Evolutionary conservation across 768 basidiomycete species (phyloP).

Genomic region (Boletellus sp.): DNA sequence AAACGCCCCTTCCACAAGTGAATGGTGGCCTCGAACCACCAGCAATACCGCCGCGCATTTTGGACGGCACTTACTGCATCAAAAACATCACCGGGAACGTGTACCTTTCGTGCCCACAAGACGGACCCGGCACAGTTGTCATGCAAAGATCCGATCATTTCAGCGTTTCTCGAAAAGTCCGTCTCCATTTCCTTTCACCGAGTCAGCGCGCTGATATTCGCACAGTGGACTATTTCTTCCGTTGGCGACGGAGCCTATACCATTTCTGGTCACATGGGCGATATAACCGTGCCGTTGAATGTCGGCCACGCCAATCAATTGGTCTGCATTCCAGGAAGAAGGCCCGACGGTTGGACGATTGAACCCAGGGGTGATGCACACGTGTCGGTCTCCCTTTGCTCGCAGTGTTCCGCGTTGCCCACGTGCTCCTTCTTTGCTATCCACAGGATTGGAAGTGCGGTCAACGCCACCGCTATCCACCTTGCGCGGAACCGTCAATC

Average conservation of each 20-base stretch:
- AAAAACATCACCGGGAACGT: not conserved
- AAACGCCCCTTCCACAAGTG: not conserved
- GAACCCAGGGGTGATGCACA: not conserved
- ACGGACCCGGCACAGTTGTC: not conserved
- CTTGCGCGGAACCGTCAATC: not conserved
- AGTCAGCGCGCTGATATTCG: not conserved
- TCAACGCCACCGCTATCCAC: not conserved
- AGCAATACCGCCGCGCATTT: not conserved
- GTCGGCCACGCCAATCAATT: not conserved
- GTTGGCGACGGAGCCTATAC: not conserved
- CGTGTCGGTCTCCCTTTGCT: not conserved
- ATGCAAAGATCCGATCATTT: not conserved
- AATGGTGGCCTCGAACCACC: not conserved
- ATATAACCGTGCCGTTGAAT: not conserved
- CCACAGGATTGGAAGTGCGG: not conserved
- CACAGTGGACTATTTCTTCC: not conserved
- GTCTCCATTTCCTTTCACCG: not conserved
- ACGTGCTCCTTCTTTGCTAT: not conserved
- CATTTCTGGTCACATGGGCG: not conserved
- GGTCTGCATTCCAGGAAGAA: not conserved
- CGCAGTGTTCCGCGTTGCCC: not conserved
- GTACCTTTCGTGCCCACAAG: not conserved
- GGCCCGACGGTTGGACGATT: not conserved
- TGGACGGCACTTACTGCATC: not conserved
- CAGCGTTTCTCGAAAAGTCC: not conserved